Evolutionary conservation across 257 asterid species (phyloP).

Genomic region (Solanum tacnaense): DNA sequence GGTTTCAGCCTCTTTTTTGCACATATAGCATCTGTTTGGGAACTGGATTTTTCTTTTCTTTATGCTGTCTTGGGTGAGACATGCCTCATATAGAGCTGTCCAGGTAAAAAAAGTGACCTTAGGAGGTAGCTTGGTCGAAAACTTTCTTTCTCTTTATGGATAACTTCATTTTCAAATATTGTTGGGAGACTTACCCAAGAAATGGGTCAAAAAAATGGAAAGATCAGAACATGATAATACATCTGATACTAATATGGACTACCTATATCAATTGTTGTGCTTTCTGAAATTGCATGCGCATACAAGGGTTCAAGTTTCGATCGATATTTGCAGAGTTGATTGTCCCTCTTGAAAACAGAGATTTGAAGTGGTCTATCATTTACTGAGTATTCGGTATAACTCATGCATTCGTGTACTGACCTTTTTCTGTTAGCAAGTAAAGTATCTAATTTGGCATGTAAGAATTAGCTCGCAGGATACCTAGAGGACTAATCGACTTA

Average conservation of each 20-base stretch:
- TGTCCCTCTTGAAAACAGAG: too few species aligned
- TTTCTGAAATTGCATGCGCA: too few species aligned
- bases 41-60: background rate
- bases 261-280: background rate
- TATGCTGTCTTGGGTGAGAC: background rate
- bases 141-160: too few species aligned
- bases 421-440: background rate
- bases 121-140: background rate
- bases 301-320: too few species aligned
- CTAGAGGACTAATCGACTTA: background rate
- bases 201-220: too few species aligned
- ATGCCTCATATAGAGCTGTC: background rate
- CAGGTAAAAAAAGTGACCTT: background rate
- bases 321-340: too few species aligned
- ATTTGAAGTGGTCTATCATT: too few species aligned
- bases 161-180: too few species aligned
- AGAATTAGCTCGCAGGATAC: background rate
- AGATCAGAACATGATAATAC: too few species aligned
- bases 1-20: background rate
- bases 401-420: background rate
- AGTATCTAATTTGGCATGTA: background rate
- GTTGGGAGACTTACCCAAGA: too few species aligned
- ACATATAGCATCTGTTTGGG: background rate
- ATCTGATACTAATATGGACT: background rate
- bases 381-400: too few species aligned